Percentiles rank a stretch among this genome's conserved stretches.
Evolutionary conservation across 1,284 basidiomycete species (phyloP).

Genomic region (Hypsizygus ulmarius): DNA sequence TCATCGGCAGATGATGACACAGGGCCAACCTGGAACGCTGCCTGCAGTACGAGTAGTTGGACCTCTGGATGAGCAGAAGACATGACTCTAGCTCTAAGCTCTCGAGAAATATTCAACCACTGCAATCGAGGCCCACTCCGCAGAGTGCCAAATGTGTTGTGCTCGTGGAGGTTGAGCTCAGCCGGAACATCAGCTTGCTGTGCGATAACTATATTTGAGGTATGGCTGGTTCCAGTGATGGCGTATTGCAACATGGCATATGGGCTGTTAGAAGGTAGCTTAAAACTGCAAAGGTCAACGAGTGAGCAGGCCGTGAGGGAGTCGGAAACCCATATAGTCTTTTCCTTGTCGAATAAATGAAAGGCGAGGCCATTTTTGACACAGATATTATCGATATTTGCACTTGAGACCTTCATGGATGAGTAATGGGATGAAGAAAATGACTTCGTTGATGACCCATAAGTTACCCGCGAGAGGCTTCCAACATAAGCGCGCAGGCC

Average conservation of each 20-base stretch:
- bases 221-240: slow-evolving; percentile 35
- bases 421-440: slow-evolving; percentile 40
- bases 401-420: slow-evolving; percentile 23
- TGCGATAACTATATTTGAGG: slow-evolving; percentile 43
- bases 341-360: slow-evolving; percentile 23
- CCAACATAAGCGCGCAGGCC: background rate
- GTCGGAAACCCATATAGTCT: slow-evolving; percentile 13
- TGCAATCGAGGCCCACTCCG: slow-evolving; percentile 43
- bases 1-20: slow-evolving; percentile 10
- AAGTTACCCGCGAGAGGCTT: slow-evolving; percentile 27
- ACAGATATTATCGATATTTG: slow-evolving; percentile 22
- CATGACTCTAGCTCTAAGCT: slow-evolving; percentile 35
- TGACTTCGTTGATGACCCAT: slow-evolving; percentile 41
- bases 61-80: slow-evolving; percentile 39
- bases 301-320: slow-evolving; percentile 19
- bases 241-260: slow-evolving; percentile 39
- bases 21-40: slow-evolving; percentile 42
- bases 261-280: slow-evolving; percentile 24
- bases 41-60: slow-evolving; percentile 37
- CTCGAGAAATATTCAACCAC: slow-evolving; percentile 48
- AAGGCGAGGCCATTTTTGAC: slow-evolving; percentile 36
- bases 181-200: slow-evolving; percentile 36
- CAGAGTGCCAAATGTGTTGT: slow-evolving; percentile 39
- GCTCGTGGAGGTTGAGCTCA: slow-evolving; percentile 42
- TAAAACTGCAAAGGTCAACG: slow-evolving; percentile 27